Conservation (phyloP, 1,139 yeast genomes). For the Zygoascus hellenicus region DNA sequence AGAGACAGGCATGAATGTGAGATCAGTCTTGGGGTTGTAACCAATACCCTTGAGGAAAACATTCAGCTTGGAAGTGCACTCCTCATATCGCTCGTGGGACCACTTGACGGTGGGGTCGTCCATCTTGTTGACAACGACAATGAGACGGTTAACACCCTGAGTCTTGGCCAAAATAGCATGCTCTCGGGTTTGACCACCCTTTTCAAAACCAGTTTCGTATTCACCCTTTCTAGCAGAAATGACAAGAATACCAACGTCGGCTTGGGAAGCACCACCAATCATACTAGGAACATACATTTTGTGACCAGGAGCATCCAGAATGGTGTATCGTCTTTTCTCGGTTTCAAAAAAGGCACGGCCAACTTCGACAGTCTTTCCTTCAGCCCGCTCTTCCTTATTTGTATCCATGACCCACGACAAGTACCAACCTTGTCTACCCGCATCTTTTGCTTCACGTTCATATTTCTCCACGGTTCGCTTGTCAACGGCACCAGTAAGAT, state of each 20-base stretch:
- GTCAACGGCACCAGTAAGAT: conserved; percentile 92
- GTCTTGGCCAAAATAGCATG: conserved; percentile 97
- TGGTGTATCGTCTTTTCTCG: conserved; percentile 94
- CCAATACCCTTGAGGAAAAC: conserved; percentile 85
- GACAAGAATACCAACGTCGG: conserved; percentile 94
- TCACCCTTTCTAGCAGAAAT: conserved; percentile 99
- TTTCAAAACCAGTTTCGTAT: conserved; percentile 98
- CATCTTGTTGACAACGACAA: conserved; percentile 97
- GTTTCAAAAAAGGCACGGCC: conserved; percentile 98
- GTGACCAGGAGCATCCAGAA: conserved; percentile 99
- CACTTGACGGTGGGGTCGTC: conserved; percentile 95
- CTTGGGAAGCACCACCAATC: conserved; percentile 99
- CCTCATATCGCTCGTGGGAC: conserved; percentile 95
- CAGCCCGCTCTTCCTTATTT: conserved; percentile 95
- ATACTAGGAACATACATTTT: conserved; percentile 97
- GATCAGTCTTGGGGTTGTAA: conserved; percentile 73
- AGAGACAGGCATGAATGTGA: conserved; percentile 91
- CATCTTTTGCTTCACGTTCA: conserved; percentile 97
- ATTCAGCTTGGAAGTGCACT: conserved; percentile 80
- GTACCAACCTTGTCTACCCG: conserved; percentile 99
- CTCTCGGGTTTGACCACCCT: conserved; percentile 99
- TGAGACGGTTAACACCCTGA: conserved; percentile 90
- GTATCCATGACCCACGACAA: conserved; percentile 99
- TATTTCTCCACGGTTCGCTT: conserved; percentile 98
- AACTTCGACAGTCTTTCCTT: conserved; percentile 98